Conservation (phyloP, 139 green algal species). For the Raphidocelis subcapitata region DNA sequence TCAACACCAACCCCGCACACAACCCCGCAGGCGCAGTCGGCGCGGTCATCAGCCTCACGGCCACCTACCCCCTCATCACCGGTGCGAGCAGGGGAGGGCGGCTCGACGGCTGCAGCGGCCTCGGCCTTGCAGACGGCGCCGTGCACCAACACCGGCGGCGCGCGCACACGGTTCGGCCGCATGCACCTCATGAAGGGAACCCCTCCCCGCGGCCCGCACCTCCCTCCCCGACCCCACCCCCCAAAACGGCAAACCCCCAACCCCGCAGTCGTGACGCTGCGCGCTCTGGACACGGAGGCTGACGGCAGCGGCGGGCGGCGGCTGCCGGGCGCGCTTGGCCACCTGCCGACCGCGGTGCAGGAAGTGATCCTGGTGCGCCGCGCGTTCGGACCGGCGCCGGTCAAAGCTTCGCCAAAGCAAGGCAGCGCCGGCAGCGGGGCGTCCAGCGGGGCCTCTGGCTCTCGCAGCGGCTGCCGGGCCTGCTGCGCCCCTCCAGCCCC, state of each 20-base stretch:
- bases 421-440: neutral
- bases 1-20: too few relatives aligned
- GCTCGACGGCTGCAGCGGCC: neutral
- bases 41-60: slow-evolving; percentile 39
- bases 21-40: slow-evolving; percentile 50
- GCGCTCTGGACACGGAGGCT: slow-evolving; percentile 4
- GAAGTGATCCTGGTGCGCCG: slow-evolving; percentile 14
- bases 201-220: neutral
- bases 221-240: neutral
- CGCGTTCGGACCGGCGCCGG: neutral
- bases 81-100: slow-evolving; percentile 24
- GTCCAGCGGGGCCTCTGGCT: neutral
- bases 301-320: slow-evolving; percentile 15
- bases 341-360: slow-evolving; percentile 8
- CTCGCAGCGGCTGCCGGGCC: neutral
- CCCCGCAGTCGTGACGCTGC: slow-evolving; percentile 17
- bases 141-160: neutral
- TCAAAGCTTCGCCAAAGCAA: neutral
- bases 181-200: neutral
- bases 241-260: neutral
- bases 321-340: slow-evolving; percentile 15
- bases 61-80: slow-evolving; percentile 79
- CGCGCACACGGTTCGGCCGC: neutral
- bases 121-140: neutral
- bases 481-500: too few relatives aligned